phyloP scores from a whole-genome alignment of 164 flowering plant genomes.

The Brasenia schreberi region DNA sequence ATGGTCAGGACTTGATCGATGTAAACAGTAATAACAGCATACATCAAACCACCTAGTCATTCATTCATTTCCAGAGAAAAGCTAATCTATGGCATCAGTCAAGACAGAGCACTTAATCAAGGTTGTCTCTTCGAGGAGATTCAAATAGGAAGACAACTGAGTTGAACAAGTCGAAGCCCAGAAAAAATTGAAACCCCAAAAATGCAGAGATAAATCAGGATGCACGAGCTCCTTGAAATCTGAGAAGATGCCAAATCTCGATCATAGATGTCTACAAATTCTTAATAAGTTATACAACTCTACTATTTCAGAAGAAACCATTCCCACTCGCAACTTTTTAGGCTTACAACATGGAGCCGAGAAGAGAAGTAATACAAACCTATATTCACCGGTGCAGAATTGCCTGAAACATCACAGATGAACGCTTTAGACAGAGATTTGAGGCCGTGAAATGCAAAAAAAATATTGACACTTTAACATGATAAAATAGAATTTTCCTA shows the following conservation, averaged over 20 bases:
- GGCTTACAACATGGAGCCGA: not conserved
- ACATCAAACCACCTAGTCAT: too few relatives aligned
- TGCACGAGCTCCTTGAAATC: not conserved
- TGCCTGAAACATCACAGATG: slow-evolving; percentile 39
- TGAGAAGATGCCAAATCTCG: not conserved
- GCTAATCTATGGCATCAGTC: too few relatives aligned
- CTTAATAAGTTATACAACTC: not conserved
- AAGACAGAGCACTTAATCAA: too few relatives aligned
- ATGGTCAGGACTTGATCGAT: too few relatives aligned
- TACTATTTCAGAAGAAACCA: not conserved
- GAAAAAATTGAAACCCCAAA: too few relatives aligned
- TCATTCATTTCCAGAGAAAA: too few relatives aligned
- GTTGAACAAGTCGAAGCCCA: too few relatives aligned
- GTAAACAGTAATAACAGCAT: too few relatives aligned
- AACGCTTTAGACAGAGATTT: not conserved
- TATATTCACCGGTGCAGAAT: slow-evolving; percentile 90
- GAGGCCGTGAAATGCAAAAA: not conserved
- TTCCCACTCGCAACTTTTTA: not conserved
- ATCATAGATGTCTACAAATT: not conserved
- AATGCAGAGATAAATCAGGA: not conserved
- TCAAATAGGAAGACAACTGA: too few relatives aligned
- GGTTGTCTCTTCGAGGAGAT: too few relatives aligned
- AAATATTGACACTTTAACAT: not conserved
- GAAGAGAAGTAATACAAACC: slow-evolving; percentile 22
- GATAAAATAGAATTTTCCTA: too few relatives aligned